Conservation (phyloP, 176 grass and related monocot species). For the Rhynchospora pubera region DNA sequence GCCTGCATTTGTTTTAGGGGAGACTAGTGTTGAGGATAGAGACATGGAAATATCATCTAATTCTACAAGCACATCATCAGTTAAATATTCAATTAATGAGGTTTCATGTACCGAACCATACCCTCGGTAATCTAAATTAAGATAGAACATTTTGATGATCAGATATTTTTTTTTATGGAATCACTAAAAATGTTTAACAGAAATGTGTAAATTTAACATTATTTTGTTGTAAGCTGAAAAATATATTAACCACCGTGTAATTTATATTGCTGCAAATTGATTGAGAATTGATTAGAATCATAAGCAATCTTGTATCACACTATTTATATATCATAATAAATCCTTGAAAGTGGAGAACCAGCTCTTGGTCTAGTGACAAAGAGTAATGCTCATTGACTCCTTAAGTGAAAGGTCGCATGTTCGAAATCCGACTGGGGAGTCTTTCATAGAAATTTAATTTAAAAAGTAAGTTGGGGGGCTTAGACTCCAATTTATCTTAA, state of each 20-base stretch:
- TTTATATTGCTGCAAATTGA: neutral
- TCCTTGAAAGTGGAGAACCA: no score
- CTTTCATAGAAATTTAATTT: no score
- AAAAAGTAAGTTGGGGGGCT: no score
- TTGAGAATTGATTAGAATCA: neutral
- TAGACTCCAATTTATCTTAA: no score
- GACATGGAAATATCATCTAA: neutral
- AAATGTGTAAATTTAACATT: neutral
- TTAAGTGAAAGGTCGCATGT: no score
- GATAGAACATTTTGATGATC: no score
- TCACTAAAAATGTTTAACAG: neutral
- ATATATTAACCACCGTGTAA: neutral
- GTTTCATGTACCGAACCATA: slow-evolving; percentile 25
- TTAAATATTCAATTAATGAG: slow-evolving; percentile 21
- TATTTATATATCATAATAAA: neutral
- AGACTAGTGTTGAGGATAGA: neutral
- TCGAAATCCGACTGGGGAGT: no score
- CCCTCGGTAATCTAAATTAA: slow-evolving; percentile 30
- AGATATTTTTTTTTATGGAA: neutral
- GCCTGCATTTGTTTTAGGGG: slow-evolving; percentile 40
- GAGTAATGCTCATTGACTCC: no score
- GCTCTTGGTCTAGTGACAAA: no score
- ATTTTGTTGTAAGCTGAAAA: neutral
- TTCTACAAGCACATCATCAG: slow-evolving; percentile 8
- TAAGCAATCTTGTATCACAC: neutral